These are phyloP conservation scores for Daldinia vernicosa DNA, from an alignment of 495 filamentous ascomycete species.

Conservation along the genomic window DNA sequence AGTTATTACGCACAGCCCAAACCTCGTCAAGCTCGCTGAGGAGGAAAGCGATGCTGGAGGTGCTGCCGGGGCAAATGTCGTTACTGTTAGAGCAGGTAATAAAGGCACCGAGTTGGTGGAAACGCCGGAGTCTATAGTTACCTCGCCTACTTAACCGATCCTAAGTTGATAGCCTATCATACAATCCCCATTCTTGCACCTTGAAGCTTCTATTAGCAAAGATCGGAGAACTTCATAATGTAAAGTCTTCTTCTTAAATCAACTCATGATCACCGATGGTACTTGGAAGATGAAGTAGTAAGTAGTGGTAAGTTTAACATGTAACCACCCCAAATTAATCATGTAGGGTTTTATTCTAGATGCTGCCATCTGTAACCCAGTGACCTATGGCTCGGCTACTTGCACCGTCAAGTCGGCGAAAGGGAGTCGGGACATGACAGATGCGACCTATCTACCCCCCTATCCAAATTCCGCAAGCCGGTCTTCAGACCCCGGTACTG, in stretches of 20 bases:
- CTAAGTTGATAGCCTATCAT: background rate
- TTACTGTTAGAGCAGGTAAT: conserved; percentile 21
- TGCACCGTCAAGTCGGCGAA: background rate
- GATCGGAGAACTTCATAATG: background rate
- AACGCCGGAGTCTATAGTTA: background rate
- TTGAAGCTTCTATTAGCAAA: background rate
- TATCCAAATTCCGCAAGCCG: background rate
- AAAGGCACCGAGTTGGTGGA: conserved; percentile 17
- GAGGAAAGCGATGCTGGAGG: conserved; percentile 26
- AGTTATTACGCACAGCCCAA: conserved; percentile 42
- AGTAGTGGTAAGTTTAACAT: too few species aligned
- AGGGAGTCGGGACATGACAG: background rate
- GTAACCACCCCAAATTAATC: too few species aligned
- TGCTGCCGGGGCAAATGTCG: conserved; percentile 20
- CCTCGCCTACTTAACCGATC: background rate
- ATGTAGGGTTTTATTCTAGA: too few species aligned
- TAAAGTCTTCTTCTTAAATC: background rate
- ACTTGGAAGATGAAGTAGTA: too few species aligned
- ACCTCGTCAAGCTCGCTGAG: conserved; percentile 15
- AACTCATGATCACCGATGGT: background rate
- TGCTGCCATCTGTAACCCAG: background rate
- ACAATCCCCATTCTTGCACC: background rate
- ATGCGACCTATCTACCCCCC: background rate
- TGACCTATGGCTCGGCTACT: background rate
- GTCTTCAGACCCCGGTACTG: background rate